Evolutionary conservation across 768 basidiomycete genomes (phyloP).

Genomic region (Boletus insuetus): DNA sequence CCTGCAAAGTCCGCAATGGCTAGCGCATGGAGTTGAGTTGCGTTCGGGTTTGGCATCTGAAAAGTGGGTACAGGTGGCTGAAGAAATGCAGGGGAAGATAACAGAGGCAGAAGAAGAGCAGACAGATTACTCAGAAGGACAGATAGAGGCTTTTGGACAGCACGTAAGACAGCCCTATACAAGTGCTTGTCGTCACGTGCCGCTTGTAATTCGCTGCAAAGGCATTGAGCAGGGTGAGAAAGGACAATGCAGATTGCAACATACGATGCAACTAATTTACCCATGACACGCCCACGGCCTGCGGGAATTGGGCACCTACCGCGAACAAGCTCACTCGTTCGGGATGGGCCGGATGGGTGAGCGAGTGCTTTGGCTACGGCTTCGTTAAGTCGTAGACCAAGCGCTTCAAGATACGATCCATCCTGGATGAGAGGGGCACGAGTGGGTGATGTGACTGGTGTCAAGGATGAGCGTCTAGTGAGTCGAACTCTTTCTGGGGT

Average conservation of each 20-base stretch:
- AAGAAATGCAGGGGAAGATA: slow-evolving; percentile 64
- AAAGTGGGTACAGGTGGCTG: slow-evolving; percentile 47
- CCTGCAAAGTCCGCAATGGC: slow-evolving; percentile 67
- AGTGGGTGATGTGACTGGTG: slow-evolving; percentile 31
- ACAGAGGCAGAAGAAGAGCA: slow-evolving; percentile 58
- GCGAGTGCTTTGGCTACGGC: slow-evolving; percentile 74
- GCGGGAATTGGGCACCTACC: slow-evolving; percentile 73
- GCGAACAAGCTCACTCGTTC: slow-evolving; percentile 49
- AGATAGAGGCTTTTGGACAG: slow-evolving; percentile 73
- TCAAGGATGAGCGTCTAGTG: slow-evolving; percentile 50
- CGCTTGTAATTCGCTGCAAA: slow-evolving; percentile 63
- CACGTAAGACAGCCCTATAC: slow-evolving; percentile 65
- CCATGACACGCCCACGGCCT: slow-evolving; percentile 67
- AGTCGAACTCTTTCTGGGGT: slow-evolving; percentile 47
- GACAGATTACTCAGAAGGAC: slow-evolving; percentile 72
- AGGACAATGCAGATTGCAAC: slow-evolving; percentile 29
- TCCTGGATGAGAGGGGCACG: slow-evolving; percentile 61
- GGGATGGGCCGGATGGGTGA: slow-evolving; percentile 56
- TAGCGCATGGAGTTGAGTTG: slow-evolving; percentile 70
- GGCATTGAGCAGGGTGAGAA: slow-evolving; percentile 12
- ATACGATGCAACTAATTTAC: slow-evolving; percentile 67
- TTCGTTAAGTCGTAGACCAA: slow-evolving; percentile 76
- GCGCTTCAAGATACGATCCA: slow-evolving; percentile 75
- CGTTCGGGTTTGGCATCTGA: slow-evolving; percentile 52
- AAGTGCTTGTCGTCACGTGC: slow-evolving; percentile 62